Evolutionary conservation across 768 basidiomycete species (phyloP).

Genomic region (Chlorophyllum brunneum): DNA sequence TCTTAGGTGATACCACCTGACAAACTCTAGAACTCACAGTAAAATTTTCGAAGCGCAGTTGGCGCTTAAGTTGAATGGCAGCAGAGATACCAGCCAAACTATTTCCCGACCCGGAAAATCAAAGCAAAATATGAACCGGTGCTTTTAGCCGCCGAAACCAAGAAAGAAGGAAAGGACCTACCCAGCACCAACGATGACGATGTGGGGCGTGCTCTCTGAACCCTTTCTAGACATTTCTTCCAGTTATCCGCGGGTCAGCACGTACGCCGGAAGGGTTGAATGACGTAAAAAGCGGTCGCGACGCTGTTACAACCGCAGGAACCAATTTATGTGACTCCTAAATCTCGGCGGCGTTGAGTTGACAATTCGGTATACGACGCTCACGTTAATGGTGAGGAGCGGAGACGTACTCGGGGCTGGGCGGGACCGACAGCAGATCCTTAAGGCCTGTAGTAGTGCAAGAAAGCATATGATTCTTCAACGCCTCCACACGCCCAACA

Average conservation of each 20-base stretch:
- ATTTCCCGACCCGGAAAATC: not conserved
- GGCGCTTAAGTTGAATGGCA: conserved; percentile 42
- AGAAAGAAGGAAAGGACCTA: conserved; percentile 19
- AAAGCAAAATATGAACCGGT: not conserved
- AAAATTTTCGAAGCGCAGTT: conserved; percentile 43
- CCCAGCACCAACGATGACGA: conserved; percentile 52
- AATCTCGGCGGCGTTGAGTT: too few relatives aligned
- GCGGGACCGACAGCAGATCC: too few relatives aligned
- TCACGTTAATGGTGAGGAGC: too few relatives aligned
- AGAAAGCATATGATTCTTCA: conserved; percentile 5
- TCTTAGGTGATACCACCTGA: too few relatives aligned
- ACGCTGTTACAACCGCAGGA: too few relatives aligned
- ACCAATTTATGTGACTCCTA: too few relatives aligned
- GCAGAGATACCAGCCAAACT: conserved; percentile 46
- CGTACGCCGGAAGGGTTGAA: too few relatives aligned
- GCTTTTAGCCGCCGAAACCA: not conserved
- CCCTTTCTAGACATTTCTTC: conserved; percentile 18
- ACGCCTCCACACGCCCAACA: not conserved
- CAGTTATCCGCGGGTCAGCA: not conserved
- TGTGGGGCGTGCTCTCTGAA: conserved; percentile 25
- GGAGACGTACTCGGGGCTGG: too few relatives aligned
- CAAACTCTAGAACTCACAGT: conserved; percentile 28
- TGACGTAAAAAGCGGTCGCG: too few relatives aligned
- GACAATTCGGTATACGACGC: too few relatives aligned
- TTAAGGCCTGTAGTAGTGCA: too few relatives aligned